Conservation (phyloP, 345 rosid species). For the Combretum micranthum region DNA sequence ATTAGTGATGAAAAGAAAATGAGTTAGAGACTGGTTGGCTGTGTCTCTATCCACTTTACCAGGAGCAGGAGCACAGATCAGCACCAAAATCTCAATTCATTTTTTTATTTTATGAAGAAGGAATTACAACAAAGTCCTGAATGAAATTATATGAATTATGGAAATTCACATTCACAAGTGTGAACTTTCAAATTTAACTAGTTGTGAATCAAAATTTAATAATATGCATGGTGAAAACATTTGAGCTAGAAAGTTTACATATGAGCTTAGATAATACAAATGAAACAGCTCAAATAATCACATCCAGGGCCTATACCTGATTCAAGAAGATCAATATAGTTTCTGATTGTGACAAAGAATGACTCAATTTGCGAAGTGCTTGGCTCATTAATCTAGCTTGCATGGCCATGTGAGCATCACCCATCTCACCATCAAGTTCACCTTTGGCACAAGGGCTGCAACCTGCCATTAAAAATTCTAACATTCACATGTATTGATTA, state of each 20-base stretch:
- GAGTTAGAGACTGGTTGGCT: too few relatives aligned
- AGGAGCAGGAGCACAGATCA: too few relatives aligned
- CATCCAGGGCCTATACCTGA: slow-evolving; percentile 40
- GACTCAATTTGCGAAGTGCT: slow-evolving; percentile 95
- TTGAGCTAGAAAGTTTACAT: background rate
- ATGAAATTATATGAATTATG: too few relatives aligned
- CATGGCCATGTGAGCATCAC: slow-evolving; percentile 99
- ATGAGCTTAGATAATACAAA: background rate
- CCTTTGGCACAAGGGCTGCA: slow-evolving; percentile 96
- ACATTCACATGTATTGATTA: background rate
- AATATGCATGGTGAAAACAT: background rate
- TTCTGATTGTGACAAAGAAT: slow-evolving; percentile 79
- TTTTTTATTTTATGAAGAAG: too few relatives aligned
- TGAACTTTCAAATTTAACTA: background rate
- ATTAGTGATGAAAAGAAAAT: too few relatives aligned
- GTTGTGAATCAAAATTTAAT: background rate
- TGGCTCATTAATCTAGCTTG: slow-evolving; percentile 99
- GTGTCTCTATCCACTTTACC: too few relatives aligned
- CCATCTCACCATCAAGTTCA: slow-evolving; percentile 99
- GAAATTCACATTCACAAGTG: too few relatives aligned
- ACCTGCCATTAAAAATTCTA: too few relatives aligned
- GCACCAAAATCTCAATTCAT: too few relatives aligned
- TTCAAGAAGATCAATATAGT: slow-evolving; percentile 72
- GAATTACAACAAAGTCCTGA: too few relatives aligned
- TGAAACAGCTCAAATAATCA: background rate